Conservation (phyloP, 2,329 filamentous ascomycete species). For the Colletotrichum caudatum region DNA sequence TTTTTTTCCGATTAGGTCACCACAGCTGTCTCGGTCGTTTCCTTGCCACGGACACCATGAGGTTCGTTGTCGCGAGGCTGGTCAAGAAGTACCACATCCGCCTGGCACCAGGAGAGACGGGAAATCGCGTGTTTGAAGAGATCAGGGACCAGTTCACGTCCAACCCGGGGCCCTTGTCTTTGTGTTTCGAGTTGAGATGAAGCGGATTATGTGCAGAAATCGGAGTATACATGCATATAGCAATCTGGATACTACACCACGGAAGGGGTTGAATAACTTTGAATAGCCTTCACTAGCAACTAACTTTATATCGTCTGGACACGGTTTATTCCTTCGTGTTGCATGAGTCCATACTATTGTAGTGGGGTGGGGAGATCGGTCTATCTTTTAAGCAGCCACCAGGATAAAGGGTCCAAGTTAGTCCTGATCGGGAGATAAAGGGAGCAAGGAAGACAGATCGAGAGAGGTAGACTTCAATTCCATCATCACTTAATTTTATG, state of each 20-base stretch:
- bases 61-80: slow-evolving; percentile 37
- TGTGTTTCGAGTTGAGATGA: slow-evolving; percentile 39
- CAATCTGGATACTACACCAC: not conserved
- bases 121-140: slow-evolving; percentile 36
- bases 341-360: not conserved
- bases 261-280: not conserved
- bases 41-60: slow-evolving; percentile 37
- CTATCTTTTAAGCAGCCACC: too few relatives aligned
- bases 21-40: slow-evolving; percentile 40
- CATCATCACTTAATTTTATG: too few relatives aligned
- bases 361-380: too few relatives aligned
- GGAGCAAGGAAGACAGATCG: too few relatives aligned
- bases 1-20: slow-evolving; percentile 13
- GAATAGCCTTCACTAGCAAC: not conserved
- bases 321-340: not conserved
- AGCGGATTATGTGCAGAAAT: not conserved
- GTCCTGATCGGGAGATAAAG: too few relatives aligned
- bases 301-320: not conserved
- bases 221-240: not conserved
- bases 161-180: slow-evolving; percentile 37
- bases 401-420: too few relatives aligned
- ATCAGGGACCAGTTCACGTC: slow-evolving; percentile 38
- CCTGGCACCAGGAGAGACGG: slow-evolving; percentile 36
- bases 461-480: too few relatives aligned
- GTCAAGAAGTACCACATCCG: slow-evolving; percentile 36